phyloP scores from a whole-genome alignment of 495 filamentous ascomycete genomes.

The Hypoxylon lienhwacheense region DNA sequence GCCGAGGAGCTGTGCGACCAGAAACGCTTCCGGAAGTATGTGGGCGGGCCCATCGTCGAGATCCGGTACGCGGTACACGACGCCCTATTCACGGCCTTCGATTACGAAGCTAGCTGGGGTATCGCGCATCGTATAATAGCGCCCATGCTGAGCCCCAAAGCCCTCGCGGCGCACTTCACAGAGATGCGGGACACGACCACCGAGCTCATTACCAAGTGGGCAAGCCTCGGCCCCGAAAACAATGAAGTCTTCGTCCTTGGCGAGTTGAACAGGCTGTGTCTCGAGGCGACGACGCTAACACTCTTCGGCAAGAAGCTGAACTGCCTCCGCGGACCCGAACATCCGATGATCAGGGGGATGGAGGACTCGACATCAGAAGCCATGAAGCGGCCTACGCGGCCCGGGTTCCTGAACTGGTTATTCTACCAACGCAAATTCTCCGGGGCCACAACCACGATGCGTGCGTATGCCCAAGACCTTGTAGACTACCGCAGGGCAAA shows the following conservation, averaged over 20 bases:
- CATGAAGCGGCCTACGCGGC: constrained; percentile 57
- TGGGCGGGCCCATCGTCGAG: constrained; percentile 57
- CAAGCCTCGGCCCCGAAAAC: constrained; percentile 53
- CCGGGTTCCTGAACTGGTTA: constrained; percentile 58
- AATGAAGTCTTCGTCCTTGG: constrained; percentile 58
- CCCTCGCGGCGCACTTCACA: constrained; percentile 62
- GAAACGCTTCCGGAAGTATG: constrained; percentile 64
- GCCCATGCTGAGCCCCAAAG: constrained; percentile 65
- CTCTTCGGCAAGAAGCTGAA: constrained; percentile 71
- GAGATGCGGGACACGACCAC: constrained; percentile 67
- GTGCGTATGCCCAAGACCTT: constrained; percentile 57
- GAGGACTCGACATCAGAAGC: constrained; percentile 61
- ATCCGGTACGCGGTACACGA: constrained; percentile 62
- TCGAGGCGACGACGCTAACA: constrained; percentile 67
- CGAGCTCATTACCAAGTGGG: constrained; percentile 73
- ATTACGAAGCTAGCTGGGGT: constrained; percentile 66
- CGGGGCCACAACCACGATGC: constrained; percentile 56
- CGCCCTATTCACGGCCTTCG: constrained; percentile 69
- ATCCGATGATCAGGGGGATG: constrained; percentile 69
- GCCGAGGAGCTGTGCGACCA: constrained; percentile 70
- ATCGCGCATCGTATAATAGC: constrained; percentile 71
- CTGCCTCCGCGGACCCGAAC: constrained; percentile 60
- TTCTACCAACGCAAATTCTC: constrained; percentile 57
- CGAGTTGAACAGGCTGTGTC: constrained; percentile 70
- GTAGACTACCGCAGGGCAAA: constrained; percentile 60